Evolutionary conservation across 2,329 filamentous ascomycete species (phyloP).

Genomic region (Dactylellina sp.): DNA sequence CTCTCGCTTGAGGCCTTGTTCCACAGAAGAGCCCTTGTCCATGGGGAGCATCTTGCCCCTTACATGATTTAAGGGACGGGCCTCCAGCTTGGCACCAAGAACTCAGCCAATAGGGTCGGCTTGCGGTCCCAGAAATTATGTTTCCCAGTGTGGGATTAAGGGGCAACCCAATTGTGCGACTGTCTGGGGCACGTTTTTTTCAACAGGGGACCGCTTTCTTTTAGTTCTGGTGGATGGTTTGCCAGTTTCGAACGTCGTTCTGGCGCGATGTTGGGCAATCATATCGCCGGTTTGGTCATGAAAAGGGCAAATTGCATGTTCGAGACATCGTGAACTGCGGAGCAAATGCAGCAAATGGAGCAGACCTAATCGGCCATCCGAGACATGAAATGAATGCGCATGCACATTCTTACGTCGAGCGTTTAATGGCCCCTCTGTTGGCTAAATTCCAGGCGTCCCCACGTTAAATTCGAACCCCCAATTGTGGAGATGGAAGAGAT

Average conservation of each 20-base stretch:
- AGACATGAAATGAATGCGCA: slow-evolving; percentile 51
- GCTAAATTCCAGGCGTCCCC: slow-evolving; percentile 56
- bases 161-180: slow-evolving; percentile 29
- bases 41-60: slow-evolving; percentile 52
- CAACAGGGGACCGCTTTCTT: slow-evolving; percentile 19
- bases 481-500: slow-evolving; percentile 48
- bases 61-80: slow-evolving; percentile 56
- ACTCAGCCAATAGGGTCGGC: slow-evolving; percentile 31
- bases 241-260: slow-evolving; percentile 19
- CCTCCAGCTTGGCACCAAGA: slow-evolving; percentile 28
- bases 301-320: slow-evolving; percentile 42
- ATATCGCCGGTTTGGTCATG: slow-evolving; percentile 20
- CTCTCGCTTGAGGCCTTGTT: slow-evolving; percentile 39
- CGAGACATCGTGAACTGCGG: slow-evolving; percentile 13
- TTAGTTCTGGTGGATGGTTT: slow-evolving; percentile 1
- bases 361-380: slow-evolving; percentile 15
- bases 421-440: slow-evolving; percentile 29
- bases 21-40: slow-evolving; percentile 36
- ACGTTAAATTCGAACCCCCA: slow-evolving; percentile 41
- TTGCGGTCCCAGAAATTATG: slow-evolving; percentile 38
- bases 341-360: slow-evolving; percentile 1
- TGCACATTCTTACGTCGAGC: slow-evolving; percentile 29
- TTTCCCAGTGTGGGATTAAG: slow-evolving; percentile 47
- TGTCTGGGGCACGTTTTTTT: slow-evolving; percentile 41
- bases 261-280: slow-evolving; percentile 22